Evolutionary conservation across 305 asterid species (phyloP), one percentile per base, ranked within the genome.

Genomic region (Andrographis paniculata): DNA sequence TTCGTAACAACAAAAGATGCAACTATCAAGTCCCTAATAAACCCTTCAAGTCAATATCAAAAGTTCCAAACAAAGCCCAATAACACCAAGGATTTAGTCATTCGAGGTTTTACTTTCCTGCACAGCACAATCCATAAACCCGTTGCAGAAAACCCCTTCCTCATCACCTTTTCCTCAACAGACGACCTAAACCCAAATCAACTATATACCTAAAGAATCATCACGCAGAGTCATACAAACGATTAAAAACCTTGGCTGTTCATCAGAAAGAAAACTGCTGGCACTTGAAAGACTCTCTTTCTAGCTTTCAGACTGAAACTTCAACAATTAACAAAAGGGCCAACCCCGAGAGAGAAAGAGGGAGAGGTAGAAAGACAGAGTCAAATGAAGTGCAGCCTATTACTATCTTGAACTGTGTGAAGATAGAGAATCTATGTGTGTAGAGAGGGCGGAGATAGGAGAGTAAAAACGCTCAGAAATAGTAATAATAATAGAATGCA

Each of bases 11-110:
- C n/a, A n/a, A n/a, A n/a, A n/a, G n/a, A n/a, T n/a, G n/a, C n/a
- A n/a, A 63, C 50, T 52, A 48, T 35, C 46, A 46, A 58, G 54
- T 56, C 62, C 59, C 61, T 52, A 60, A 61, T 18, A 61, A 68
- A 42, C 69, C 69, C 66, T 59, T 48, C 47, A 31, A 62, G 51
- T 64, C 73, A 73, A 62, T 69, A 64, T 64, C 60, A 73, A 68
- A 31, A 56, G 63, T 49, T 59, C 44, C 55, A 40, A 65, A 44
- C 42, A 61, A 47, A 52, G 37, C 53, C 75, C 59, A 58, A 52
- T 53, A 61, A 56, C 62, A 60, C 69, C 67, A 51, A 49, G 39
- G 56, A 48, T 55, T 65, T 33, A 54, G 50, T 47, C 56, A 56
- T 35, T 42, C 21, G 61, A 51, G 48, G 28, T 56, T 24, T 50